Evolutionary conservation across 2,329 filamentous ascomycete genomes (phyloP).

Genomic region (Fusarium sp.): DNA sequence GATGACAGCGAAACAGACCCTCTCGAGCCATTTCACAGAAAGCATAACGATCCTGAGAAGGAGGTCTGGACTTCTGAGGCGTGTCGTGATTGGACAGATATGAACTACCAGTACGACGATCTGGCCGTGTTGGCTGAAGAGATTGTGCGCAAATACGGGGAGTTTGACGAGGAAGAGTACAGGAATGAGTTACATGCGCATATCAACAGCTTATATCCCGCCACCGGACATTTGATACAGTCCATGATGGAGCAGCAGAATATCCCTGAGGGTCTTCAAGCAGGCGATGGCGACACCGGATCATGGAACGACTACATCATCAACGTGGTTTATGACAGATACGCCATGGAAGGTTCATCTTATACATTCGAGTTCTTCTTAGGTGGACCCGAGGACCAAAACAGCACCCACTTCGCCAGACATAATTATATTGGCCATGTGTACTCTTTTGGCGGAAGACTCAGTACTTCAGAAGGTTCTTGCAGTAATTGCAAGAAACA

Average conservation of each 20-base stretch:
- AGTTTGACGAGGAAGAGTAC: neutral
- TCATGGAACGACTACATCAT: neutral
- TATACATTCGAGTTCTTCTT: neutral
- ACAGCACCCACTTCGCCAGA: neutral
- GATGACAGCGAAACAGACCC: neutral
- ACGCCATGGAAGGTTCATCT: neutral
- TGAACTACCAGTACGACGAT: conserved; percentile 1
- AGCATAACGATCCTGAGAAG: neutral
- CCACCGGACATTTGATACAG: neutral
- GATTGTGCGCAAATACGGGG: neutral
- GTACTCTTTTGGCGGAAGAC: neutral
- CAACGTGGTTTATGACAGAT: neutral
- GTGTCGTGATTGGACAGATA: neutral
- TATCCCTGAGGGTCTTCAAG: accelerated
- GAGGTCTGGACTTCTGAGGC: neutral
- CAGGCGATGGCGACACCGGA: accelerated
- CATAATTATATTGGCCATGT: neutral
- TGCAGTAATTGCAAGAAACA: neutral
- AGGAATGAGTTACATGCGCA: neutral
- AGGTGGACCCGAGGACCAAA: neutral
- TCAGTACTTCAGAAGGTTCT: neutral
- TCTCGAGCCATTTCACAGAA: neutral
- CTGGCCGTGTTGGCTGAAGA: neutral
- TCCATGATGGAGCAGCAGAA: accelerated
- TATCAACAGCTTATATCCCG: neutral